Evolutionary conservation across 2,329 filamentous ascomycete species (phyloP).

Genomic region (Alternaria metachromatica): DNA sequence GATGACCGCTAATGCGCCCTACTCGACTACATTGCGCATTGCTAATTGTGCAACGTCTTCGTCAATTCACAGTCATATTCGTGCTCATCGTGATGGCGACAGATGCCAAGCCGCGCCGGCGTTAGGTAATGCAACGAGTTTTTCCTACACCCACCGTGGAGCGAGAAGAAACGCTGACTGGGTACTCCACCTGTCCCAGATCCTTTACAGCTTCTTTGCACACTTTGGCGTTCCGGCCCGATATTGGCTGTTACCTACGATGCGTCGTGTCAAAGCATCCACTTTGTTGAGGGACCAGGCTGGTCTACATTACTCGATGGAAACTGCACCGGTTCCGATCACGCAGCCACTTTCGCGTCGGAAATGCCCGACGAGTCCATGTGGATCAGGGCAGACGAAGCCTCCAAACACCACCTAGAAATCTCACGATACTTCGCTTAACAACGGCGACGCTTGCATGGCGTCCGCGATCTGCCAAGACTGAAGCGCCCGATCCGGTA

Average conservation of each 20-base stretch:
- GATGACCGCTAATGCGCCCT: conserved; percentile 1
- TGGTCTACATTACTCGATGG: conserved; percentile 34
- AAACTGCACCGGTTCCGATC: conserved; percentile 16
- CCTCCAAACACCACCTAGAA: conserved; percentile 19
- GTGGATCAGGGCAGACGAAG: background rate
- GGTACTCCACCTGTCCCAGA: conserved; percentile 32
- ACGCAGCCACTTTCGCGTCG: conserved; percentile 13
- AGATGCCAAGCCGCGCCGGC: conserved; percentile 35
- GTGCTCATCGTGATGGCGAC: conserved; percentile 19
- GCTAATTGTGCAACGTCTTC: conserved; percentile 31
- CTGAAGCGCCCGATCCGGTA: conserved; percentile 23
- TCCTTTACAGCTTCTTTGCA: conserved; percentile 31
- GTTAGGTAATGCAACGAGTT: conserved; percentile 41
- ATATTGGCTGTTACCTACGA: conserved; percentile 19
- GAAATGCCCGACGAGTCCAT: conserved; percentile 15
- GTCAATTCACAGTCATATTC: conserved; percentile 19
- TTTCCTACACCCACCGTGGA: conserved; percentile 23
- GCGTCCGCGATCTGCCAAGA: conserved; percentile 12
- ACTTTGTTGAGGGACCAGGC: conserved; percentile 41
- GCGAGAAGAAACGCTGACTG: conserved; percentile 29
- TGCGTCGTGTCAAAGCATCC: conserved; percentile 31
- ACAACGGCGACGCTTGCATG: conserved; percentile 15
- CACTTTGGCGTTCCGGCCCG: conserved; percentile 25
- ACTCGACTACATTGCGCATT: conserved; percentile 8
- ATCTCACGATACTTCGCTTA: conserved; percentile 39